Base-by-base conservation (phyloP, 1,284 basidiomycete genomes). In the Ceratobasidium theobromae region DNA sequence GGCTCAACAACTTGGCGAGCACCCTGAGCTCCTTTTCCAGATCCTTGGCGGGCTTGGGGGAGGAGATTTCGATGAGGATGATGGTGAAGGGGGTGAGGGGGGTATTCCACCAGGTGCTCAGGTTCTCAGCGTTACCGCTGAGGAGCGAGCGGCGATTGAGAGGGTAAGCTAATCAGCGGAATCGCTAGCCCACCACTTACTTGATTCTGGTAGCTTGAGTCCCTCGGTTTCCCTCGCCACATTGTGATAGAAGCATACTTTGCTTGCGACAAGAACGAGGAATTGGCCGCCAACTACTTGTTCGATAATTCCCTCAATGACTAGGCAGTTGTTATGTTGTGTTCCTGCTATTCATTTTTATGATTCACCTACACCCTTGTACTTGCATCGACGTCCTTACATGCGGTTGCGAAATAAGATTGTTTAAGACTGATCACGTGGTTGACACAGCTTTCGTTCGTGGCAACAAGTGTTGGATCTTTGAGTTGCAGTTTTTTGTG, bases 221-320 rank as follows among this genome's bases (percentile, higher is more conserved):
- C 80, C 1, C 85, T 98, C 62, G 95, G 95, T 0, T 98, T 98
- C 77, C 77, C 89, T 23, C 82, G 92, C 49, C 82, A 93, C 57
- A 79, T 80, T 0, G 94, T 83, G 3, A 78, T 93, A 46, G 86
- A 96, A 76, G 95, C 95, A 0, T 98, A 91, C 78, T 84, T 94
- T 77, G 87, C 88, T 4, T 97, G 94, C 76, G 95, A 94, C 76
- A 95, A 92, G 82, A 93, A 98, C 74, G 95, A 98, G 77, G 93
- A 96, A 75, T 78, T 95, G 45, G 93, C 95, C 1, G 95, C 95
- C 21, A 96, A 95, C 74, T 95, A 88, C 73, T 77, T 95, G 72
- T 95, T 95, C 72, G 93, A 95, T 70, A 76, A 79, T 68, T 79
- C 79, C 35, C 88, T 86, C 72, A 89, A 27, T 43, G 40, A 67